These are phyloP conservation scores for Russula brevipes DNA, from an alignment of 768 basidiomycete species.

Conservation along the genomic window DNA sequence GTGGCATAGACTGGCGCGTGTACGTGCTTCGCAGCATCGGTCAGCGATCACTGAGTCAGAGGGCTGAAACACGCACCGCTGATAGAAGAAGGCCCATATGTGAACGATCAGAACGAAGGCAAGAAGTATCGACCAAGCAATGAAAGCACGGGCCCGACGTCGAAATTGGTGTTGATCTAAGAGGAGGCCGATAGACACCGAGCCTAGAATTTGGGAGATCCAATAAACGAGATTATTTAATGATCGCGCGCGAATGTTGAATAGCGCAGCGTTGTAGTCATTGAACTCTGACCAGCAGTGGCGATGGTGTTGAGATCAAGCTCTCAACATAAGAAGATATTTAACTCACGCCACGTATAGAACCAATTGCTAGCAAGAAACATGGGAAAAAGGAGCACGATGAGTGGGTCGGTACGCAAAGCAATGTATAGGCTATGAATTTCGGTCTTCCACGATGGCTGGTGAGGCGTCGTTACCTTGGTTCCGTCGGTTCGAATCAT, in stretches of 20 bases:
- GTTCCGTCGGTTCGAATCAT: conserved; percentile 75
- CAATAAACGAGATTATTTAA: conserved; percentile 79
- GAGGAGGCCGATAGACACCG: conserved; percentile 61
- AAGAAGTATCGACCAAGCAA: conserved; percentile 60
- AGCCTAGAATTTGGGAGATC: conserved; percentile 73
- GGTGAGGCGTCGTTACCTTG: conserved; percentile 53
- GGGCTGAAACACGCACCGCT: conserved; percentile 42
- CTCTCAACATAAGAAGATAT: background rate
- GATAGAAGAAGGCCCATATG: conserved; percentile 73
- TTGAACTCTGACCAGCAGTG: conserved; percentile 53
- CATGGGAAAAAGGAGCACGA: conserved; percentile 78
- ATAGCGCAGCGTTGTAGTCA: conserved; percentile 72
- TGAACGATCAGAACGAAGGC: conserved; percentile 63
- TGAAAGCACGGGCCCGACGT: conserved; percentile 66
- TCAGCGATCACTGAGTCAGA: background rate
- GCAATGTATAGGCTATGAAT: conserved; percentile 63
- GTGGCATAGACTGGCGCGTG: conserved; percentile 47
- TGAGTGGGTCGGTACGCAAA: conserved; percentile 62
- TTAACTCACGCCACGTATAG: conserved; percentile 70
- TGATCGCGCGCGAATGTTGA: conserved; percentile 72
- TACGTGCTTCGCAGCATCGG: conserved; percentile 42
- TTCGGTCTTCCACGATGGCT: conserved; percentile 77
- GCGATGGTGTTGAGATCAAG: background rate
- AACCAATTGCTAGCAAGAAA: conserved; percentile 83
- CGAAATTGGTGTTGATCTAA: conserved; percentile 53